Evolutionary conservation across 2,329 filamentous ascomycete species (phyloP).

Genomic region (Thelonectria olida): DNA sequence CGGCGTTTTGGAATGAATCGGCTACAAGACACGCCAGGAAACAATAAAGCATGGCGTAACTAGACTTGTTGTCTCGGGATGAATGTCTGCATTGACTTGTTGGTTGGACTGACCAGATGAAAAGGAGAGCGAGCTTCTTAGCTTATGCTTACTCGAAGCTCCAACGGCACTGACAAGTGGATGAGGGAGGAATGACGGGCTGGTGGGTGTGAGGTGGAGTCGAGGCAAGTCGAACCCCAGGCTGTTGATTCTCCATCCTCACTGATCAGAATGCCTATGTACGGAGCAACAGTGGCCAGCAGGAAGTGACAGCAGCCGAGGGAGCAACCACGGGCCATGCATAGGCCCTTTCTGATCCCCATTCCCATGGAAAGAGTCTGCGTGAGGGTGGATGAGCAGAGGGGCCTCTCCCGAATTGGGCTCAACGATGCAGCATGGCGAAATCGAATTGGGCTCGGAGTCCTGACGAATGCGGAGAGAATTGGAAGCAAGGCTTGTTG

Average conservation of each 20-base stretch:
- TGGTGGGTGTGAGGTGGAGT: conserved; percentile 38
- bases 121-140: conserved; percentile 29
- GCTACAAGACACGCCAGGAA: conserved; percentile 9
- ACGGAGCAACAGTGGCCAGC: conserved; percentile 21
- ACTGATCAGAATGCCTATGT: conserved; percentile 25
- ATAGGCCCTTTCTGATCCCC: conserved; percentile 18
- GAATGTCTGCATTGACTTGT: conserved; percentile 32
- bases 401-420: conserved; percentile 25
- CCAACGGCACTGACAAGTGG: conserved; percentile 32
- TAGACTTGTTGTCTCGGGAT: conserved; percentile 36
- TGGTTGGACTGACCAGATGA: conserved; percentile 30
- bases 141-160: conserved; percentile 41
- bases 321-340: conserved; percentile 28
- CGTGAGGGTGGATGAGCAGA: conserved; percentile 19
- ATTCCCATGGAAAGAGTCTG: conserved; percentile 21
- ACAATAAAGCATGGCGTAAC: conserved; percentile 25
- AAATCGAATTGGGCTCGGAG: conserved; percentile 35
- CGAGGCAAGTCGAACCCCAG: conserved; percentile 10
- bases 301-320: conserved; percentile 22
- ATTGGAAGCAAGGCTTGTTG: conserved; percentile 14
- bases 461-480: conserved; percentile 34
- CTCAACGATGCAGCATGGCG: conserved; percentile 28
- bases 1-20: conserved; percentile 12
- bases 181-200: conserved; percentile 26
- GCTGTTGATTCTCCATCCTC: conserved; percentile 27